phyloP scores from a whole-genome alignment of 257 asterid genomes.

The Solanum arcanum region DNA sequence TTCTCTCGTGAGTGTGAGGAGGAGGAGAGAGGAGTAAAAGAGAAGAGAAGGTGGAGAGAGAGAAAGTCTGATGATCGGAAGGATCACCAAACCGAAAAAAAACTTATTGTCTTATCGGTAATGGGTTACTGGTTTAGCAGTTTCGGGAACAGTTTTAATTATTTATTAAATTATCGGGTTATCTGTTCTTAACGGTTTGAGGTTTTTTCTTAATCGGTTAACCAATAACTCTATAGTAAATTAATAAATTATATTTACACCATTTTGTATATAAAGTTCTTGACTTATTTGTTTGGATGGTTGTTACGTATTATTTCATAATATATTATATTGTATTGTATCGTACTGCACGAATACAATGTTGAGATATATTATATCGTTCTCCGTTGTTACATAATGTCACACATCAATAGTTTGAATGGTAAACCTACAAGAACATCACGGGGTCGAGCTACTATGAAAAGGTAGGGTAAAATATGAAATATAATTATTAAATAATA shows the following conservation, averaged over 20 bases:
- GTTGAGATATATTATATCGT: background rate
- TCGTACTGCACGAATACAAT: no score
- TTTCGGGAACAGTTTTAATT: no score
- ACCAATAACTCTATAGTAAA: background rate
- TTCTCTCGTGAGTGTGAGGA: background rate
- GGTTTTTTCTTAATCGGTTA: no score
- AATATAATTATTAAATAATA: no score
- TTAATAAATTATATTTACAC: no score
- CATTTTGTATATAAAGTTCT: background rate
- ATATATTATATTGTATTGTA: no score
- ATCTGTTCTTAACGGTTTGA: background rate
- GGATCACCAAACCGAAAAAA: background rate
- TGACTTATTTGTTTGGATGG: background rate
- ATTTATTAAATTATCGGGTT: background rate
- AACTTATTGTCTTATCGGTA: background rate
- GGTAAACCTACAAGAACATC: no score
- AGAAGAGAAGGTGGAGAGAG: background rate
- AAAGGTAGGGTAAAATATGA: background rate
- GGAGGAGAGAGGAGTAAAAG: background rate
- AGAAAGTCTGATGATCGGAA: background rate
- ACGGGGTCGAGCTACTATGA: background rate
- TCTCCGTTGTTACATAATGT: background rate
- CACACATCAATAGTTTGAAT: background rate
- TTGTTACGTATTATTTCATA: background rate
- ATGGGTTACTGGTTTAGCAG: background rate